phyloP scores from a whole-genome alignment of 2,329 filamentous ascomycete species.

The Fusarium buharicum region DNA sequence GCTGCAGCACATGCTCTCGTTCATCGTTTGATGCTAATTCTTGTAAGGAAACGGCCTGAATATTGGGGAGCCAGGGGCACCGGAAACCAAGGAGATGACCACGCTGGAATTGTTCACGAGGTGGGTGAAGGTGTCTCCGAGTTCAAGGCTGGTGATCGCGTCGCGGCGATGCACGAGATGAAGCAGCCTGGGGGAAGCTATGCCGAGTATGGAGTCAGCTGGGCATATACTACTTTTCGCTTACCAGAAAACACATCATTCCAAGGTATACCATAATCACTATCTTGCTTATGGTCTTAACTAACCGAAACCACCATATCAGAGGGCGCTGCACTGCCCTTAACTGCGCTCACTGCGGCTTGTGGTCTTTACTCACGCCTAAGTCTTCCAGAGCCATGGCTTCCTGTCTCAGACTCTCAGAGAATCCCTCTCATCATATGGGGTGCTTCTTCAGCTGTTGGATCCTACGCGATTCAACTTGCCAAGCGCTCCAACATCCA shows the following conservation, averaged over 20 bases:
- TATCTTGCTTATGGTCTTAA: rapidly evolving
- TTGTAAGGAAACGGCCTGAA: constrained; percentile 14
- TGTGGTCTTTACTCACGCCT: constrained; percentile 19
- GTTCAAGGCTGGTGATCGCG: constrained; percentile 26
- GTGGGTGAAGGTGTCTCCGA: constrained; percentile 21
- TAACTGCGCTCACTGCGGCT: constrained; percentile 22
- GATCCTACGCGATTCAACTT: constrained; percentile 24
- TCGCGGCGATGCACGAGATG: constrained; percentile 32
- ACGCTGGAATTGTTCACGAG: constrained; percentile 11
- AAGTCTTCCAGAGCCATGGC: constrained; percentile 6
- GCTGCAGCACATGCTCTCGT: rapidly evolving
- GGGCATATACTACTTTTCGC: constrained; percentile 20
- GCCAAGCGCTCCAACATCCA: constrained; percentile 25
- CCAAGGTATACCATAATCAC: background rate
- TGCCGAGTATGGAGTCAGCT: constrained; percentile 29
- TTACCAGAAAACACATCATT: constrained; percentile 16
- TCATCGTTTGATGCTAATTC: background rate
- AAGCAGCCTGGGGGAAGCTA: constrained; percentile 25
- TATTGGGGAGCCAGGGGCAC: constrained; percentile 25
- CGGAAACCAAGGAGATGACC: constrained; percentile 26
- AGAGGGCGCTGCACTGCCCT: constrained; percentile 22
- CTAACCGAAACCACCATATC: background rate
- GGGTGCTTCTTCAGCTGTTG: constrained; percentile 31
- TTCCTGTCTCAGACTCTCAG: background rate
- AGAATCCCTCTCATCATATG: constrained; percentile 17